Percentiles rank a stretch among this genome's conserved stretches.
Conservation (phyloP, 73 alveolate genomes). For the Loxodes magnus region DNA sequence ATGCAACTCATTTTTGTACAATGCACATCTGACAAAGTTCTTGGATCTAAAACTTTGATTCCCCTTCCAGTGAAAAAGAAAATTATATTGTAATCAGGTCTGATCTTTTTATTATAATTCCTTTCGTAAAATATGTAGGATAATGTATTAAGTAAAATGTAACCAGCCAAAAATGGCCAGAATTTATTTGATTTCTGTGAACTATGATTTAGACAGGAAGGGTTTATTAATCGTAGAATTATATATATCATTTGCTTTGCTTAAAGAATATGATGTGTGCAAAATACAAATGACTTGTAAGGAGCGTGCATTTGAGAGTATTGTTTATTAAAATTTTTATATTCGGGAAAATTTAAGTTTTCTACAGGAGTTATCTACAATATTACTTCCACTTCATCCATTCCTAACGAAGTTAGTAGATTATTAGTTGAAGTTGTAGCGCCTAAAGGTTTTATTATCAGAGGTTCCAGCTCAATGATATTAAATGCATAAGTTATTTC, state of each 20-base stretch:
- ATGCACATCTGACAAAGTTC: not conserved
- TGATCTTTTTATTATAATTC: not conserved
- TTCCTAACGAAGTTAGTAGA: slow-evolving; percentile 9
- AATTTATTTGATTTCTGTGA: not conserved
- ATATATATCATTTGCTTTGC: not conserved
- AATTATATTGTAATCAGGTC: not conserved
- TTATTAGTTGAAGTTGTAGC: not conserved
- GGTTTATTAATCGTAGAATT: too few relatives aligned
- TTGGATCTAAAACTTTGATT: slow-evolving; percentile 1
- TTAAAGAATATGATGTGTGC: not conserved
- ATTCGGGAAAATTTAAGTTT: not conserved
- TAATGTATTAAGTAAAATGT: not conserved
- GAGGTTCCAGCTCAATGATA: not conserved
- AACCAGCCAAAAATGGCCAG: not conserved
- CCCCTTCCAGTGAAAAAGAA: not conserved
- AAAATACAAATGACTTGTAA: not conserved
- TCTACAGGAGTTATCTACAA: slow-evolving; percentile 4
- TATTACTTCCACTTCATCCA: slow-evolving; percentile 8
- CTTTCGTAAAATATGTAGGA: slow-evolving; percentile 6
- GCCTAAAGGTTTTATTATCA: not conserved
- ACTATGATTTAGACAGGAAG: too few relatives aligned
- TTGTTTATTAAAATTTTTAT: not conserved
- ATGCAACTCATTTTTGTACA: not conserved
- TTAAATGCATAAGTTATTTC: not conserved
- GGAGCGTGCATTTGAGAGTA: not conserved